These are phyloP conservation scores for Cutaneotrichosporon cavernicola DNA, from an alignment of 1,284 basidiomycete species.

Conservation along the genomic window DNA sequence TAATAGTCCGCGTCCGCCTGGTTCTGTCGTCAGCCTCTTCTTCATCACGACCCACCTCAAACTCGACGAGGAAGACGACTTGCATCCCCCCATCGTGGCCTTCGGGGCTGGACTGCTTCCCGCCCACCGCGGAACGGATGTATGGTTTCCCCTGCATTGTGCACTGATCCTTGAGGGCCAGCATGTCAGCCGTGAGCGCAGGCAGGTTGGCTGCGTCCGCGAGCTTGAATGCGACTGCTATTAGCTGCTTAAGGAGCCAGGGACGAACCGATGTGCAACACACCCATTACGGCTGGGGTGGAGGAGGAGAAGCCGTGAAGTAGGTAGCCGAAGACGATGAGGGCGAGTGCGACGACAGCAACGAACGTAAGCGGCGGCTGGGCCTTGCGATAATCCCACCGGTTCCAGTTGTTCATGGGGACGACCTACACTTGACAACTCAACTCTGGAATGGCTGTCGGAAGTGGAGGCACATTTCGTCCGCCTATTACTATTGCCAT, in stretches of 20 bases:
- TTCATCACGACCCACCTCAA: conserved; percentile 23
- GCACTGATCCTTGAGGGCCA: conserved; percentile 34
- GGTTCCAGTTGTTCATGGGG: not conserved
- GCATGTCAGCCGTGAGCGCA: conserved; percentile 29
- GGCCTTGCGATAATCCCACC: not conserved
- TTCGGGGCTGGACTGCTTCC: conserved; percentile 42
- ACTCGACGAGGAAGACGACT: conserved; percentile 46
- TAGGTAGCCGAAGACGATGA: conserved; percentile 7
- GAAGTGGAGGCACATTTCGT: not conserved
- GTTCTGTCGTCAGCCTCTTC: conserved; percentile 9
- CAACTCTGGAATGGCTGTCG: too few relatives aligned
- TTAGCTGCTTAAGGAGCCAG: conserved; percentile 18
- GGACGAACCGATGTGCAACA: conserved; percentile 29
- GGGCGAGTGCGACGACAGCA: not conserved
- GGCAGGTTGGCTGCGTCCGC: conserved; percentile 20
- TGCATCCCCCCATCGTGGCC: conserved; percentile 39
- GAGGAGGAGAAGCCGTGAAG: not conserved
- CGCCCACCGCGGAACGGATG: conserved; percentile 39
- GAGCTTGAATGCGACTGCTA: conserved; percentile 44
- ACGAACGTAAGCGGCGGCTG: not conserved
- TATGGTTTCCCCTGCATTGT: conserved; percentile 31
- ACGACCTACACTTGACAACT: not conserved
- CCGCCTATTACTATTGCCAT: too few relatives aligned
- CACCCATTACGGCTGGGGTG: conserved; percentile 12
- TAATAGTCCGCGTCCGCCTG: conserved; percentile 43